Evolutionary conservation across 163 green algal genomes (phyloP).

Genomic region (Chloroidium sp.): DNA sequence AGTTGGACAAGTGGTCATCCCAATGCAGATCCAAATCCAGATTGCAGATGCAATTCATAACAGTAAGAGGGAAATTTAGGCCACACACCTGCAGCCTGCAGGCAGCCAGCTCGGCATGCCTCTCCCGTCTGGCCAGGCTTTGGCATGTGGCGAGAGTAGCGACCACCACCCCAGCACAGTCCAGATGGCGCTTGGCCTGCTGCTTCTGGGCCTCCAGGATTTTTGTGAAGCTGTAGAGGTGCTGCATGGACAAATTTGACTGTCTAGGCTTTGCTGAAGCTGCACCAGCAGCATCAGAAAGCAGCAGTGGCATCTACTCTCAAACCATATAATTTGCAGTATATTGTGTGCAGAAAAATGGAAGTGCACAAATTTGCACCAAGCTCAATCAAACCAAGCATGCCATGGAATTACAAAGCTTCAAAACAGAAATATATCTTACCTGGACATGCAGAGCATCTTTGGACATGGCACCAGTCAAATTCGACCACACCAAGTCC

Average conservation of each 20-base stretch:
- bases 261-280: not conserved
- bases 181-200: conserved; percentile 29
- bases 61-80: not conserved
- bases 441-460: conserved; percentile 8
- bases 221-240: conserved; percentile 29
- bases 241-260: conserved; percentile 17
- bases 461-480: conserved; percentile 24
- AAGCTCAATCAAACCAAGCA: no score
- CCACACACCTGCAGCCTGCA: not conserved
- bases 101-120: conserved; percentile 25
- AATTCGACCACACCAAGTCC: conserved; percentile 32
- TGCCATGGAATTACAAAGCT: no score
- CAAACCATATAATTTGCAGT: no score
- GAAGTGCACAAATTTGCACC: no score
- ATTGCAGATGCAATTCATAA: no score
- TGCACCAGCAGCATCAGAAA: not conserved
- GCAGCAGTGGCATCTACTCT: no score
- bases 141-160: conserved; percentile 22
- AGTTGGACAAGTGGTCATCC: no score
- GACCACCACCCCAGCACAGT: conserved; percentile 40
- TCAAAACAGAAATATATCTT: no score
- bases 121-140: conserved; percentile 6
- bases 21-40: no score
- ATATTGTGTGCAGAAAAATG: no score
- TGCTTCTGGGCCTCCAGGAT: conserved; percentile 17